Evolutionary conservation across 768 basidiomycete species (phyloP), one percentile per base, ranked within the genome.

Genomic region (Kwoniella sp.): DNA sequence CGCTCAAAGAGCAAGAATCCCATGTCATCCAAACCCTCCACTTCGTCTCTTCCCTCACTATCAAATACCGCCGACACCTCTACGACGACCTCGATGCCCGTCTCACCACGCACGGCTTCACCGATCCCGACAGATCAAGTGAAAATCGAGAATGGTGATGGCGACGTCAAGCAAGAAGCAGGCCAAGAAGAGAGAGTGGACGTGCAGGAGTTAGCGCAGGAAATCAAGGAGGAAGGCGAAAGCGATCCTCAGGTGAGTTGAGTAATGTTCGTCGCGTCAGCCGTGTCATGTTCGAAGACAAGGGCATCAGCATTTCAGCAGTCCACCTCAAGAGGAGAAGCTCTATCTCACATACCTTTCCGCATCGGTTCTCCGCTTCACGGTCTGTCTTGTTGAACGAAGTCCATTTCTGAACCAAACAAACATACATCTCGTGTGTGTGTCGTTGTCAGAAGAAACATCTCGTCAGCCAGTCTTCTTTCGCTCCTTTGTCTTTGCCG

Each of bases 1-100:
- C n/a, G n/a, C n/a, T 41, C 38, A 20, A 41, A 9, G 38, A 41
- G 9, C 38, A 20, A 20, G 22, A 25, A 20, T 45, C 41, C 41
- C 41, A 45, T 45, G 41, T 45, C 41, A 45, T 17, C 41, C 15
- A 45, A 45, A 45, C 41, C 41, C 41, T 45, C 41, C 41, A 25
- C 51, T 17, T 61, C 60, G 20, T 53, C 60, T 59, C 57, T 65
- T 25, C 50, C 69, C 23, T 61, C 64, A 22, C 25, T 57, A 2
- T 53, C 55, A 20, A 55, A 57, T 55, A 67, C 58, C 38, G 61
- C 67, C 34, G 61, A 45, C 2, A 66, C 71, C 4, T 74, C 75
- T 25, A 71, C 70, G 31, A 58, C 70, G 4, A 68, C 67, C 22
- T 58, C 68, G 17, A 69, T 69, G 68, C 68, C 68, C 47, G 62